A percentile compares a stretch with the other conserved stretches of the same genome.
Conservation (phyloP, 2,329 filamentous ascomycete genomes). For the Amphichorda felina region DNA sequence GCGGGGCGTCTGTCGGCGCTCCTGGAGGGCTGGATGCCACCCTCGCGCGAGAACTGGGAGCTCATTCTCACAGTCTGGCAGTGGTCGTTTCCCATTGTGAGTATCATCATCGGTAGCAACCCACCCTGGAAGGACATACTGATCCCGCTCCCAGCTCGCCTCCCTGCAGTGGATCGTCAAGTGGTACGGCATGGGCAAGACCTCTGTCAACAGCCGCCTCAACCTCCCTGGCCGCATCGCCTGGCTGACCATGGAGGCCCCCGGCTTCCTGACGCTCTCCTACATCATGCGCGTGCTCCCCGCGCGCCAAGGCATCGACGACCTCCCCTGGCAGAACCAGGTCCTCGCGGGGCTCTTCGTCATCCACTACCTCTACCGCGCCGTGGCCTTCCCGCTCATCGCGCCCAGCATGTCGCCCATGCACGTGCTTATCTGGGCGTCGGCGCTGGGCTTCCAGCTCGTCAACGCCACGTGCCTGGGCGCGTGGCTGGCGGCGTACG, state of each 20-base stretch:
- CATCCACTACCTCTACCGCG: slow-evolving; percentile 86
- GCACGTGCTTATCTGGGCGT: slow-evolving; percentile 53
- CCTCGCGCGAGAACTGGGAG: slow-evolving; percentile 45
- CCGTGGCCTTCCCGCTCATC: slow-evolving; percentile 67
- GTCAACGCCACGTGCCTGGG: slow-evolving; percentile 69
- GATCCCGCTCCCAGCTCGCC: slow-evolving; percentile 30
- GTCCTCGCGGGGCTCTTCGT: slow-evolving; percentile 61
- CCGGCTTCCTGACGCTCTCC: slow-evolving; percentile 63
- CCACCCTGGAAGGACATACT: too few species aligned
- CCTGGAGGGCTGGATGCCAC: slow-evolving; percentile 43
- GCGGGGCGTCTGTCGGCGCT: slow-evolving; percentile 16
- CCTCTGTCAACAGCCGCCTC: slow-evolving; percentile 58
- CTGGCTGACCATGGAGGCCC: slow-evolving; percentile 82
- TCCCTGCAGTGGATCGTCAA: slow-evolving; percentile 62
- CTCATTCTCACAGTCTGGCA: slow-evolving; percentile 38
- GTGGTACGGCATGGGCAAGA: slow-evolving; percentile 91
- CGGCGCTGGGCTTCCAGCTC: slow-evolving; percentile 64
- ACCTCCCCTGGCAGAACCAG: slow-evolving; percentile 67
- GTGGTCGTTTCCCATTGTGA: slow-evolving; percentile 38
- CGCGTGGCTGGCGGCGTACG: slow-evolving; percentile 74
- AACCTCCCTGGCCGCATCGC: slow-evolving; percentile 84
- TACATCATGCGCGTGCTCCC: slow-evolving; percentile 69
- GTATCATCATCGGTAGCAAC: slow-evolving; percentile 9
- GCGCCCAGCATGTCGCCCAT: slow-evolving; percentile 92
- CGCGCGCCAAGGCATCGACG: slow-evolving; percentile 37